A percentile compares a stretch with the other conserved stretches of the same genome.
Conservation (phyloP, 2,329 filamentous ascomycete genomes). For the Akanthomyces dipterigenus region DNA sequence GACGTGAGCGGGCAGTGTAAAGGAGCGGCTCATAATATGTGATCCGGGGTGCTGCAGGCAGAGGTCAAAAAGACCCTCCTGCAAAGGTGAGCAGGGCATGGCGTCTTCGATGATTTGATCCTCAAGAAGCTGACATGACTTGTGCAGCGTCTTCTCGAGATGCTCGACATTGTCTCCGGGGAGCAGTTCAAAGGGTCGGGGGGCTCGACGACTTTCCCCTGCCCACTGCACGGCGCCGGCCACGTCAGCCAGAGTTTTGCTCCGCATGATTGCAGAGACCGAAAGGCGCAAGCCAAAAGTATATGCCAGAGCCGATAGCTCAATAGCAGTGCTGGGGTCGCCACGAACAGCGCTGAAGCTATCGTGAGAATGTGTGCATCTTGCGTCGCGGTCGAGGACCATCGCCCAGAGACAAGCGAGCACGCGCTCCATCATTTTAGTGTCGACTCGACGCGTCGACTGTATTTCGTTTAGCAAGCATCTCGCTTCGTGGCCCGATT, state of each 20-base stretch:
- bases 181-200: background rate
- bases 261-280: constrained; percentile 37
- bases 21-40: constrained; percentile 8
- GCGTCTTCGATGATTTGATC: background rate
- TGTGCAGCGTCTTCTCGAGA: background rate
- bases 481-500: background rate
- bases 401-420: background rate
- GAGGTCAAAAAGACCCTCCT: background rate
- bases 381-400: background rate
- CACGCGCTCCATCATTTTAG: background rate
- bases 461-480: background rate
- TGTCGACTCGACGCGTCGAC: background rate
- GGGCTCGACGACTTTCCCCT: no score
- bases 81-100: background rate
- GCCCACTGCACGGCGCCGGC: constrained; percentile 18
- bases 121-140: background rate
- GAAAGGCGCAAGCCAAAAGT: constrained; percentile 32
- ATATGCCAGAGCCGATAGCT: constrained; percentile 35
- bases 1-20: background rate
- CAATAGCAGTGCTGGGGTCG: constrained; percentile 44
- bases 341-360: background rate
- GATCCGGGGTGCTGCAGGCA: constrained; percentile 2
- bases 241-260: constrained; percentile 38
- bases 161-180: background rate
- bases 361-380: background rate